Evolutionary conservation across 345 rosid genomes (phyloP), one percentile per base, ranked within the genome.

Genomic region (Camelina laxa): DNA sequence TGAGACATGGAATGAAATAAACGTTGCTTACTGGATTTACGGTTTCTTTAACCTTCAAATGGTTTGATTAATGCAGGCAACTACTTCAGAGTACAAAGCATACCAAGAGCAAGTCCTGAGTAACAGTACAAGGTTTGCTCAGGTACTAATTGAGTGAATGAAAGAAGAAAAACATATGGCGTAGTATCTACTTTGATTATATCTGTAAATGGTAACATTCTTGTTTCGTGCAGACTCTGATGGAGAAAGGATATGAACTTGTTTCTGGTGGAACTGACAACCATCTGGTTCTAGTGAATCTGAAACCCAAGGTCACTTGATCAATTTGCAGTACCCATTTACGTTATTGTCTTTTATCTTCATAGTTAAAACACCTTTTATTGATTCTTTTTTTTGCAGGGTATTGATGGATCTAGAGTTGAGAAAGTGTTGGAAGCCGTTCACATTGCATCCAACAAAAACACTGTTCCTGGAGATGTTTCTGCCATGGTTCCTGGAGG

Each of bases 401-500:
- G 96, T 48, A 92, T 95, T 75, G 99, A 95, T 80, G 97, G 99
- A 63, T 92, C 97, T 64, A 82, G 96, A 82, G 99, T 95, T 79
- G 99, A 95, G 77, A 95, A 95, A 88, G 93, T 95, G 75, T 81
- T 95, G 81, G 99, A 95, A 89, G 87, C 97, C 13, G 97, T 95
- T 79, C 99, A 92, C 73, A 92, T 95, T 79, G 97, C 97, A 73
- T 93, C 99, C 44, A 95, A 95, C 91, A 95, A 95, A 78, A 95
- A 95, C 85, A 95, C 99, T 30, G 97, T 95, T 72, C 99, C 99
- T 16, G 99, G 99, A 72, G 99, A 95, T 79, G 99, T 95, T 76
- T 95, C 99, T 73, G 99, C 99, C 61, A 95, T 95, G 99, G 99
- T 95, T 80, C 99, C 99, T 31, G 99, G 99, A 66, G 99, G 99